Conservation (phyloP, 768 basidiomycete genomes). For the Lentinus tigrinus region DNA sequence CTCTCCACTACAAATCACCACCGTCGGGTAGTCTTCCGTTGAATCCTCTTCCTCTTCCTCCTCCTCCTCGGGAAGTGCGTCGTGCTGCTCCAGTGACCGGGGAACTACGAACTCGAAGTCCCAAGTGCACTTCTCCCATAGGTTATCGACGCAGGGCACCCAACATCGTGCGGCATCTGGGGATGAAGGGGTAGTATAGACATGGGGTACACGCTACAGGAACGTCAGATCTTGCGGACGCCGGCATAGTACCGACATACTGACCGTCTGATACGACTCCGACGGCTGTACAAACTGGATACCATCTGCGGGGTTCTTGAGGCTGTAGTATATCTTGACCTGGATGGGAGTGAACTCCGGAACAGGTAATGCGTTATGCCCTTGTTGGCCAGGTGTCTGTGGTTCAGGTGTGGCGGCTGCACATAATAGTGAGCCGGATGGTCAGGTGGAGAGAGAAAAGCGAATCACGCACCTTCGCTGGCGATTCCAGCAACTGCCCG, state of each 20-base stretch:
- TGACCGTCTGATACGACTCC: slow-evolving; percentile 82
- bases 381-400: slow-evolving; percentile 53
- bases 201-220: slow-evolving; percentile 84
- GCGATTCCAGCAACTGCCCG: slow-evolving; percentile 39
- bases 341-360: slow-evolving; percentile 76
- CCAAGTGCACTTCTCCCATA: slow-evolving; percentile 98
- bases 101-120: slow-evolving; percentile 97
- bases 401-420: slow-evolving; percentile 80
- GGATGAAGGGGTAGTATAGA: slow-evolving; percentile 83
- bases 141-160: slow-evolving; percentile 95
- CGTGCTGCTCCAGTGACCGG: slow-evolving; percentile 68
- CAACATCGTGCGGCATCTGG: slow-evolving; percentile 94
- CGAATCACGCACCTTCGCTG: slow-evolving; percentile 52
- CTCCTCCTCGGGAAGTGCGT: slow-evolving; percentile 48
- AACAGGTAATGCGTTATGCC: slow-evolving; percentile 34
- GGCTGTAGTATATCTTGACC: slow-evolving; percentile 76
- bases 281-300: slow-evolving; percentile 81
- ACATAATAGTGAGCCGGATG: not conserved
- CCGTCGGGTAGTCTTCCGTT: slow-evolving; percentile 59
- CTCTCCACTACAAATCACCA: slow-evolving; percentile 94
- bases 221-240: not conserved
- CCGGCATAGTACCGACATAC: slow-evolving; percentile 28
- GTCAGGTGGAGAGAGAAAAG: not conserved
- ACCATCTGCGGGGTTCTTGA: slow-evolving; percentile 81
- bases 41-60: slow-evolving; percentile 46